phyloP scores from a whole-genome alignment of 2,329 filamentous ascomycete species.

The Aspergillus luchuensis region DNA sequence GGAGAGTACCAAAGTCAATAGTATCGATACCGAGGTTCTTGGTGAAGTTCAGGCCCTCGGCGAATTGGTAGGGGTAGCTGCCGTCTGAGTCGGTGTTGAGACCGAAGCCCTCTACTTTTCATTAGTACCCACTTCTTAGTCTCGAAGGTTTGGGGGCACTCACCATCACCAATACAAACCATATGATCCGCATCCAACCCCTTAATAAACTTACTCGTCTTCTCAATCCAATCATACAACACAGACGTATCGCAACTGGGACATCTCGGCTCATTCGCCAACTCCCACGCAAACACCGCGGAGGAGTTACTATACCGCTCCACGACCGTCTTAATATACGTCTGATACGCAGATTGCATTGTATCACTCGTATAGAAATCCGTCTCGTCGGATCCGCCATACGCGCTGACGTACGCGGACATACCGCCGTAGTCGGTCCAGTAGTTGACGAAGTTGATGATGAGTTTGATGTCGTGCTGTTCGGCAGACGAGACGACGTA shows the following conservation, averaged over 20 bases:
- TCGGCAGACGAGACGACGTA: constrained; percentile 64
- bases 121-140: background rate
- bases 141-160: background rate
- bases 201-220: constrained; percentile 64
- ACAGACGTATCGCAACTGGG: constrained; percentile 60
- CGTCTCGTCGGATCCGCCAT: constrained; percentile 51
- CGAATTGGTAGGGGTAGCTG: constrained; percentile 55
- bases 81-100: constrained; percentile 48
- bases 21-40: constrained; percentile 55
- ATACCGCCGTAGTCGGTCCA: constrained; percentile 71
- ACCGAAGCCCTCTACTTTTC: constrained; percentile 57
- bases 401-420: constrained; percentile 58
- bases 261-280: constrained; percentile 68
- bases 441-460: constrained; percentile 63
- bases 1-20: constrained; percentile 59
- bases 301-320: constrained; percentile 60
- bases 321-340: constrained; percentile 63
- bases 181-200: constrained; percentile 62
- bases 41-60: constrained; percentile 56
- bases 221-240: constrained; percentile 61
- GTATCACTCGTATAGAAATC: constrained; percentile 60
- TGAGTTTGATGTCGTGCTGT: constrained; percentile 61
- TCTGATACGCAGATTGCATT: constrained; percentile 61
- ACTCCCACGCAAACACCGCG: constrained; percentile 68
- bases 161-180: constrained; percentile 61